A percentile compares a stretch with the other conserved stretches of the same genome.
Conservation (phyloP, 441 rosid species). For the Pelargonium hybrid region DNA sequence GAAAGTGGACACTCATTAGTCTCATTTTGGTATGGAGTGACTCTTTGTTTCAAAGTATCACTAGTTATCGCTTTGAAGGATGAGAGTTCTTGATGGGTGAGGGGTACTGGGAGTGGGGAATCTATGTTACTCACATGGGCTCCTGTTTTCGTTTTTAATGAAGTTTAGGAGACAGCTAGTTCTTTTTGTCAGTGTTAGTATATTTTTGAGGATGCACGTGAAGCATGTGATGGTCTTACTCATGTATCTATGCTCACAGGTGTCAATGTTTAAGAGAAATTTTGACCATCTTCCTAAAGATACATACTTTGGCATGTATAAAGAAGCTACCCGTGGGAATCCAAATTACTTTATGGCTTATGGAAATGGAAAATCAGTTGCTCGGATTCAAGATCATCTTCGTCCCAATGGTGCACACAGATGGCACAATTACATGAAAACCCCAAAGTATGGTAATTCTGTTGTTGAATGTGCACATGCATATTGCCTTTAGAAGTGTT, state of each 20-base stretch:
- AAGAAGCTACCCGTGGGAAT: constrained; percentile 60
- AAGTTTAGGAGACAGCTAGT: background rate
- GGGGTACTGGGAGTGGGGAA: background rate
- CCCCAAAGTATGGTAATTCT: constrained; percentile 45
- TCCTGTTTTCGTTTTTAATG: background rate
- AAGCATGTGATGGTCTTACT: background rate
- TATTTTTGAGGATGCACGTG: too few relatives aligned
- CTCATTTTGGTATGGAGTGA: too few relatives aligned
- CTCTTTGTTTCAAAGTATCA: too few relatives aligned
- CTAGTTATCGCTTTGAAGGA: too few relatives aligned
- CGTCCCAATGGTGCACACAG: constrained; percentile 81
- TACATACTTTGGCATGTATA: constrained; percentile 71
- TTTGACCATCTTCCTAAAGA: constrained; percentile 74
- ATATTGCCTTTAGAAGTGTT: background rate
- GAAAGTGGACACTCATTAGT: too few relatives aligned
- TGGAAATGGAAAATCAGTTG: constrained; percentile 62
- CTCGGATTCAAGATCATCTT: constrained; percentile 58
- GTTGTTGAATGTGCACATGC: background rate
- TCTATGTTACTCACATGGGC: background rate
- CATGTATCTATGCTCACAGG: constrained; percentile 33
- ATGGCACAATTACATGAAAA: constrained; percentile 78
- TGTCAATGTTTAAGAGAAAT: constrained; percentile 64
- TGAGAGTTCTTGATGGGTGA: background rate
- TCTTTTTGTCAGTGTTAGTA: too few relatives aligned
- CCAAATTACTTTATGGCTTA: constrained; percentile 75